Conservation (phyloP, 31 red algal species). For the Odonthalia washingtoniensis region DNA sequence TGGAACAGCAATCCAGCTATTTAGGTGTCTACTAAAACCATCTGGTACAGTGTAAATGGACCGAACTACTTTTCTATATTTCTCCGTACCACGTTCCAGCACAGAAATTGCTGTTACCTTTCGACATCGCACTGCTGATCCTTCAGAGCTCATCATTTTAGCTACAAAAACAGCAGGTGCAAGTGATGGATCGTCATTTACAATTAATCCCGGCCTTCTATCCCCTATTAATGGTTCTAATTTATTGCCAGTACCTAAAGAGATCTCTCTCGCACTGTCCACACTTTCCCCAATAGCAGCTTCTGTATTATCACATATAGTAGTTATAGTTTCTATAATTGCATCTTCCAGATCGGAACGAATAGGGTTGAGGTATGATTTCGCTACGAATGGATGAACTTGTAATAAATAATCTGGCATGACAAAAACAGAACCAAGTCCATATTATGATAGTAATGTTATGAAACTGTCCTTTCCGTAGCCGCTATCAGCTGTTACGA, state of each 20-base stretch:
- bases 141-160: not conserved
- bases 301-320: too few species aligned
- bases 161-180: not conserved
- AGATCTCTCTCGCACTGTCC: too few species aligned
- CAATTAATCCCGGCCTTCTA: not conserved
- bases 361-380: too few species aligned
- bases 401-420: conserved; percentile 26
- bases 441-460: not conserved
- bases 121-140: not conserved
- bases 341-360: too few species aligned
- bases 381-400: too few species aligned
- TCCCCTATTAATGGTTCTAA: not conserved
- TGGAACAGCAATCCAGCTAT: too few species aligned
- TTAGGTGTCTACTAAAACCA: not conserved
- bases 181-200: not conserved
- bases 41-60: conserved; percentile 43
- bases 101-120: conserved; percentile 28
- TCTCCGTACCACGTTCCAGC: conserved; percentile 44
- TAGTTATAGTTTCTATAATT: too few species aligned
- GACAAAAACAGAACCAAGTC: conserved; percentile 9
- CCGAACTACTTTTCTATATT: conserved; percentile 32
- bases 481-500: conserved; percentile 44
- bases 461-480: conserved; percentile 33
- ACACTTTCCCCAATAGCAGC: too few species aligned
- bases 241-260: too few species aligned